Conservation (phyloP, 805 yeast genomes). For the Jamesozyma spencerorum region DNA sequence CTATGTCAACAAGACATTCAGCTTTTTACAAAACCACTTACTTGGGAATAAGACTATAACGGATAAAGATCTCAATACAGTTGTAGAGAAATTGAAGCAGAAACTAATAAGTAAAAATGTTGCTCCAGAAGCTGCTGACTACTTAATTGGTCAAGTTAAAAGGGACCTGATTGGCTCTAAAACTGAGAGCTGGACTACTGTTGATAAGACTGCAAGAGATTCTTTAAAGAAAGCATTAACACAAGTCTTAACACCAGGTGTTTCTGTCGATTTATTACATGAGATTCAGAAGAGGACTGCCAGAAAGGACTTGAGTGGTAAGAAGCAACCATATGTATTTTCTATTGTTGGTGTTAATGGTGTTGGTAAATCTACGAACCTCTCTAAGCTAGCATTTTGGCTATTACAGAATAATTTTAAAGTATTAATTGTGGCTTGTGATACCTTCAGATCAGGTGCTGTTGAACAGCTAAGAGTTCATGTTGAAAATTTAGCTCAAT, state of each 20-base stretch:
- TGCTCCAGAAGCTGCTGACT: slow-evolving; percentile 79
- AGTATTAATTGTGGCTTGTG: slow-evolving; percentile 92
- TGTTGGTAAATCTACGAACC: slow-evolving; percentile 92
- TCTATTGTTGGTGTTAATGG: slow-evolving; percentile 98
- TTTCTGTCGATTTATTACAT: slow-evolving; percentile 76
- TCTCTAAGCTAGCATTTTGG: slow-evolving; percentile 94
- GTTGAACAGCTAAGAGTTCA: slow-evolving; percentile 96
- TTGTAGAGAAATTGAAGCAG: slow-evolving; percentile 56
- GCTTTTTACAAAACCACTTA: slow-evolving; percentile 45
- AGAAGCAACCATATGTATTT: slow-evolving; percentile 72
- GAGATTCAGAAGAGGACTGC: slow-evolving; percentile 50
- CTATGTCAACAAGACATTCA: slow-evolving; percentile 34
- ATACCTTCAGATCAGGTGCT: slow-evolving; percentile 96
- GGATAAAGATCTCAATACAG: slow-evolving; percentile 53
- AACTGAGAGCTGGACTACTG: slow-evolving; percentile 64
- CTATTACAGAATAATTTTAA: slow-evolving; percentile 77
- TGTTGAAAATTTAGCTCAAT: slow-evolving; percentile 68
- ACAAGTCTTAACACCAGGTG: slow-evolving; percentile 80
- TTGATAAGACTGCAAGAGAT: slow-evolving; percentile 64
- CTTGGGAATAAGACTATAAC: slow-evolving; percentile 64
- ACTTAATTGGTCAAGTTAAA: slow-evolving; percentile 61
- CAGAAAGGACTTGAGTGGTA: slow-evolving; percentile 17
- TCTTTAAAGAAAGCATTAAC: slow-evolving; percentile 52
- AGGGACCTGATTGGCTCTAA: slow-evolving; percentile 62
- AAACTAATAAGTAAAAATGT: slow-evolving; percentile 81